These are phyloP conservation scores for Xylariaceae sp. DNA, from an alignment of 2,329 filamentous ascomycete genomes.

Conservation along the genomic window DNA sequence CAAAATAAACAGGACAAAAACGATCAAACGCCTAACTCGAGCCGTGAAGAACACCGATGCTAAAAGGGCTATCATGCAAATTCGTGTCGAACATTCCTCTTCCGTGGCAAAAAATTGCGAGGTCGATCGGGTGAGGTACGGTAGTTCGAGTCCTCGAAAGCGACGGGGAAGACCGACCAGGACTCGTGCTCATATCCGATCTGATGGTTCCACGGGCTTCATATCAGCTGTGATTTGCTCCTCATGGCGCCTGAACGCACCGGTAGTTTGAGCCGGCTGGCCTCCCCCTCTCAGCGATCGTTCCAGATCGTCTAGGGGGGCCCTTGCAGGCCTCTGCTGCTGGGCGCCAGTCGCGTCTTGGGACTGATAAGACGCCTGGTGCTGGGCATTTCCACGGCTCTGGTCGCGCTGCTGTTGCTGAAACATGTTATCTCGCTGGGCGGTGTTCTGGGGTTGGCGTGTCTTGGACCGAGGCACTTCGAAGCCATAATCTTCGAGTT, in stretches of 20 bases:
- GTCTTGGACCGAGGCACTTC: slow-evolving; percentile 8
- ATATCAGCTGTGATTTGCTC: slow-evolving; percentile 16
- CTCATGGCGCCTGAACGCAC: slow-evolving; percentile 16
- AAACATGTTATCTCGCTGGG: not conserved
- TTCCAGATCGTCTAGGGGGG: slow-evolving; percentile 14
- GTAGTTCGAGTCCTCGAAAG: too few species aligned
- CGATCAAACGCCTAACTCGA: too few species aligned
- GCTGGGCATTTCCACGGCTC: too few species aligned
- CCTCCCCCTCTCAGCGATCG: slow-evolving; percentile 11
- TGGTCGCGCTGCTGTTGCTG: slow-evolving; percentile 2
- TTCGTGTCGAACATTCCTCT: too few species aligned
- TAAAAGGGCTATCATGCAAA: too few species aligned
- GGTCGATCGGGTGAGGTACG: too few species aligned
- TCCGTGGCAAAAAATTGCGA: too few species aligned
- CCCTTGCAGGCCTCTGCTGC: slow-evolving; percentile 3
- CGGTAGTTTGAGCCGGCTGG: slow-evolving; percentile 6
- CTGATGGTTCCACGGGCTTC: slow-evolving; percentile 15
- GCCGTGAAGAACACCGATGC: too few species aligned
- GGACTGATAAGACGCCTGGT: too few species aligned
- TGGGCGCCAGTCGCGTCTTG: slow-evolving; percentile 2
- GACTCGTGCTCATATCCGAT: slow-evolving; percentile 14
- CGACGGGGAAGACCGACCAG: too few species aligned
- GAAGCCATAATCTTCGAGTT: slow-evolving; percentile 30
- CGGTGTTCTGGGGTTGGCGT: slow-evolving; percentile 8
- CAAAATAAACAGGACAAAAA: too few species aligned